Base-by-base conservation (phyloP, 2,329 filamentous ascomycete genomes). In the Alternaria angustiovoidea region DNA sequence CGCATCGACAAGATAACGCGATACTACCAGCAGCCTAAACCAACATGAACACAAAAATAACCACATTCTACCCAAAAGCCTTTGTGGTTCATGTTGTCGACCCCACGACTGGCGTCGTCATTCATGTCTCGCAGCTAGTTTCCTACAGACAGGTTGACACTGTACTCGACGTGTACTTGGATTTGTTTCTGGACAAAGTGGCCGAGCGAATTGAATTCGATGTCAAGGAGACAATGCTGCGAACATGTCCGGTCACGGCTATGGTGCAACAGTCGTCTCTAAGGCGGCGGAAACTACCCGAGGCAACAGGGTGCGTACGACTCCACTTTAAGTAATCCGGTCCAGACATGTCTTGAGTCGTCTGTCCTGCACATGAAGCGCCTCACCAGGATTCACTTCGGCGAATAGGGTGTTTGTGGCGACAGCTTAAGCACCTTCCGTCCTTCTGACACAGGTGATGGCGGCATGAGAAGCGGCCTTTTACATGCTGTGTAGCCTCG, bases 391-490 rank as follows among this genome's bases (percentile, higher is more conserved):
- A 34, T 22, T 32, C 51, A 26, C 9, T 32, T 26, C 7, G 28
- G 16, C 7, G 26, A 53, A 26, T 24, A 9, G 8, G 9, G 51
- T 32, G 20, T 16, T 49, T 49, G 2, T 20, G 20, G 9, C 12
- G 32, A n/a, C 18, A 36, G 18, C 16, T 11, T 34, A 24, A 49
- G 63, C 14, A 61, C 28, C 42, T 39, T 64, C 4, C 64, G 59
- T 56, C 36, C 51, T 48, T 43, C 56, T 11, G 42, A 11, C 18
- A 22, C 54, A 24, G 54, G 59, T 18, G 54, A 20, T 14, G 66
- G 66, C 12, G 70, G 63, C 54, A 70, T 61, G 36, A 74, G 59
- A 5, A 77, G 62, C 32, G 71, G 74, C 48, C 75, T 68, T 32
- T 67, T 71, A 58, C 75, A 78, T 14, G 67, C 63, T 8, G 59